Percentiles rank a stretch among this genome's conserved stretches.
Evolutionary conservation across 1,284 basidiomycete genomes (phyloP).

Genomic region (Malassezia brasiliensis): DNA sequence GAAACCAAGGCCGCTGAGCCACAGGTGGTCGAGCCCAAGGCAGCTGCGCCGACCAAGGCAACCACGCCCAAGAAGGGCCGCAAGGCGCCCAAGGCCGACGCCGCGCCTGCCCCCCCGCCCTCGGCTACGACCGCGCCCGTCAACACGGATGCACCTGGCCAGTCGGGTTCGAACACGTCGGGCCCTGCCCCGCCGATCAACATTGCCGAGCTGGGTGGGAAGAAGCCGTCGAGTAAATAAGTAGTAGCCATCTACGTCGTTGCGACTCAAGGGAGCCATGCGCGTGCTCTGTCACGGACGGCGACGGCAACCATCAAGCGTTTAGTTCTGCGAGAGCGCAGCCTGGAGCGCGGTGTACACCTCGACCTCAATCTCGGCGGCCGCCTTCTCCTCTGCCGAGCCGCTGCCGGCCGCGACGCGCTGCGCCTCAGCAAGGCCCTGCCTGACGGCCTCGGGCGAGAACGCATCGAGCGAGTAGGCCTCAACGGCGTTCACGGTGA

Average conservation of each 20-base stretch:
- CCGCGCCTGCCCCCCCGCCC: neutral
- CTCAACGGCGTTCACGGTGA: conserved; percentile 95
- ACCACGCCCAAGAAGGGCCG: neutral
- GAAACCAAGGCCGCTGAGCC: neutral
- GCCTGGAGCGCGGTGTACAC: conserved; percentile 91
- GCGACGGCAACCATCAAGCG: neutral
- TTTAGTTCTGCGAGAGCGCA: conserved; percentile 54
- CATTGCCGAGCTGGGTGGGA: conserved; percentile 1
- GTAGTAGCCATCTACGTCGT: neutral
- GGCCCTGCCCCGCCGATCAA: conserved; percentile 8
- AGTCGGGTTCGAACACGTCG: neutral
- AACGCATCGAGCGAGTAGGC: conserved; percentile 86
- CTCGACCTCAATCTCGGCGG: conserved; percentile 87
- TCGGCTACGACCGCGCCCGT: no score
- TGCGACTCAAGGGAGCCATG: no score
- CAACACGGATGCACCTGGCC: neutral
- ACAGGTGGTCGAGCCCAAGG: neutral
- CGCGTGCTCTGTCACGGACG: no score
- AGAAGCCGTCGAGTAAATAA: neutral
- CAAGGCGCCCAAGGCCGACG: neutral
- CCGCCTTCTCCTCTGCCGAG: conserved; percentile 83
- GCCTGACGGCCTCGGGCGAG: conserved; percentile 79
- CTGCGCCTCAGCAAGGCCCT: conserved; percentile 80
- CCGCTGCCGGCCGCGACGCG: conserved; percentile 70
- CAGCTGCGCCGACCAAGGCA: neutral